phyloP scores from a whole-genome alignment of 2,329 filamentous ascomycete species.

The Thelonectria discophora region DNA sequence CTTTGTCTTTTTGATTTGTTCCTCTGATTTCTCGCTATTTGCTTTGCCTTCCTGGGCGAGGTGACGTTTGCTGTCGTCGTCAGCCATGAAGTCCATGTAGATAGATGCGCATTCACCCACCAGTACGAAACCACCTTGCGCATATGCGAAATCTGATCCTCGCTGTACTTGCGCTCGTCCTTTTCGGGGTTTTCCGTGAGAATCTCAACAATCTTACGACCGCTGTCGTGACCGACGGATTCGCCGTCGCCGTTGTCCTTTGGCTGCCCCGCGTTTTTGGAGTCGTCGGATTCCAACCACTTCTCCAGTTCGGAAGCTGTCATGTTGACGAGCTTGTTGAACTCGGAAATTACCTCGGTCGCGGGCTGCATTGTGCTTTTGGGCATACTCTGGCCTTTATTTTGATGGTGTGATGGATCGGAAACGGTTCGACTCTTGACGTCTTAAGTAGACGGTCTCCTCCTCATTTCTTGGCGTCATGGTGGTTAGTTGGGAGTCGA shows the following conservation, averaged over 20 bases:
- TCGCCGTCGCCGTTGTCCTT: conserved; percentile 67
- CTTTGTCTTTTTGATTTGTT: conserved; percentile 58
- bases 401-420: too few species aligned
- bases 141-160: conserved; percentile 66
- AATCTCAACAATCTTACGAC: conserved; percentile 70
- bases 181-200: conserved; percentile 69
- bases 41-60: conserved; percentile 69
- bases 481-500: background rate
- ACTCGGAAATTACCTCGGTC: conserved; percentile 60
- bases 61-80: conserved; percentile 63
- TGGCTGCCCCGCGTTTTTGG: conserved; percentile 65
- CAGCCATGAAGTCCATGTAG: background rate
- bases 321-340: conserved; percentile 75
- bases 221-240: conserved; percentile 70
- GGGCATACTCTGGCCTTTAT: too few species aligned
- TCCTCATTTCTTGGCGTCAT: background rate
- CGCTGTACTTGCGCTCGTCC: conserved; percentile 64
- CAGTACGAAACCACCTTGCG: conserved; percentile 70
- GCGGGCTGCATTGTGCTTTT: conserved; percentile 38
- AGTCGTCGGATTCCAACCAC: conserved; percentile 69
- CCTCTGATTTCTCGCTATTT: conserved; percentile 60
- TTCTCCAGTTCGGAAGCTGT: conserved; percentile 65
- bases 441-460: background rate
- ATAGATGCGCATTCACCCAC: conserved; percentile 36
- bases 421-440: too few species aligned